Evolutionary conservation across 805 yeast species (phyloP).

Genomic region (Kazachstania psychrophila): DNA sequence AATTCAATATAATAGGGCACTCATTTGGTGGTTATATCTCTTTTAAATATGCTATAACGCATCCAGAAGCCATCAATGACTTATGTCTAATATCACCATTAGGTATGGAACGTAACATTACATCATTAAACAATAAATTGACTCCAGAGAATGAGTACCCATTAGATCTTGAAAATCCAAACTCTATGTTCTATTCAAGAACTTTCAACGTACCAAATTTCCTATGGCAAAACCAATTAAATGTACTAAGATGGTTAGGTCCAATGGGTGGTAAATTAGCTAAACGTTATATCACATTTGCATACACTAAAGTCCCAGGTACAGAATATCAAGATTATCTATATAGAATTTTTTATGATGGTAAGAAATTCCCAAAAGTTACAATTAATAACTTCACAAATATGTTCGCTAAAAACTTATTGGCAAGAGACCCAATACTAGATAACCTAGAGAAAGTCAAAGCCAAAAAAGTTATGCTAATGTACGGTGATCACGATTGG

Average conservation of each 20-base stretch:
- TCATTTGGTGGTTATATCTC: slow-evolving; percentile 74
- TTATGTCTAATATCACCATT: slow-evolving; percentile 64
- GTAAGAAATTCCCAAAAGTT: slow-evolving; percentile 8
- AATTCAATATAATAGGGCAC: slow-evolving; percentile 62
- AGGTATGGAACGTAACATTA: slow-evolving; percentile 64
- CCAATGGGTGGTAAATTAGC: slow-evolving; percentile 34
- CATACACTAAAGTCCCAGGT: slow-evolving; percentile 25
- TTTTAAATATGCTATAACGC: slow-evolving; percentile 48
- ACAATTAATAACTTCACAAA: slow-evolving; percentile 25
- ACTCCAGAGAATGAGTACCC: slow-evolving; percentile 12
- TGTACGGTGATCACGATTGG: slow-evolving; percentile 67
- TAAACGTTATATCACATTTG: slow-evolving; percentile 26
- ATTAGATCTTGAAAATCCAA: slow-evolving; percentile 33
- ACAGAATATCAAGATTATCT: slow-evolving; percentile 23
- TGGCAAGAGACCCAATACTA: slow-evolving; percentile 55
- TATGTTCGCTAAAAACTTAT: slow-evolving; percentile 29
- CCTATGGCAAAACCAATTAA: slow-evolving; percentile 34
- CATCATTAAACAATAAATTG: slow-evolving; percentile 38
- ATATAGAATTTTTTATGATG: slow-evolving; percentile 12
- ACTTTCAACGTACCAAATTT: slow-evolving; percentile 24
- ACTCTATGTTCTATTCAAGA: slow-evolving; percentile 32
- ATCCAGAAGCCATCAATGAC: slow-evolving; percentile 46
- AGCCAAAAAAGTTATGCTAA: slow-evolving; percentile 31
- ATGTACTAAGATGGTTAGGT: slow-evolving; percentile 39
- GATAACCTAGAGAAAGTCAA: slow-evolving; percentile 41